A percentile compares a stretch with the other conserved stretches of the same genome.
Conservation (phyloP, 352 stramenopile genomes). For the Phytophthora pluvialis region DNA sequence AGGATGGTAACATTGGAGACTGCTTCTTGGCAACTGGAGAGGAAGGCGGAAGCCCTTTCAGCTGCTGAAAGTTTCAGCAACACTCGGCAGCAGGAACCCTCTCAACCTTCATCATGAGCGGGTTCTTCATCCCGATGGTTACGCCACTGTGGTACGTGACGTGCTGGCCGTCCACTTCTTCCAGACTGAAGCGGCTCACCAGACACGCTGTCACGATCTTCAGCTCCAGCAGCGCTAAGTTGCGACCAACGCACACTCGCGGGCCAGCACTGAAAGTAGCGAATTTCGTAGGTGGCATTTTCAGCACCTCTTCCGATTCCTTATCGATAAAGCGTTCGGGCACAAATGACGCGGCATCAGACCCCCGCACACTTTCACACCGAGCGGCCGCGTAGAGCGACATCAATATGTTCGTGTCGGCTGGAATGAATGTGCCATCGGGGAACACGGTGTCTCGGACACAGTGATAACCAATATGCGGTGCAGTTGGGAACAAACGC, state of each 20-base stretch:
- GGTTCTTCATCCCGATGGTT: constrained; percentile 44
- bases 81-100: background rate
- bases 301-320: constrained; percentile 16
- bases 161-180: constrained; percentile 25
- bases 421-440: constrained; percentile 50
- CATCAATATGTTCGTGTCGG: constrained; percentile 31
- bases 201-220: constrained; percentile 55
- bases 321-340: constrained; percentile 44
- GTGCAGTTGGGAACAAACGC: constrained; percentile 58
- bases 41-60: too few relatives aligned
- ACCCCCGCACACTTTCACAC: constrained; percentile 34
- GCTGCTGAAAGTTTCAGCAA: too few relatives aligned
- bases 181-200: constrained; percentile 53
- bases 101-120: constrained; percentile 29
- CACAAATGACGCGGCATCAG: constrained; percentile 37
- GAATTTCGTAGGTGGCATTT: constrained; percentile 21
- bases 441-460: constrained; percentile 52
- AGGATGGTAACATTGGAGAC: too few relatives aligned
- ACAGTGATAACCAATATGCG: constrained; percentile 51
- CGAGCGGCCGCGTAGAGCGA: constrained; percentile 39
- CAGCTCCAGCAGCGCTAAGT: constrained; percentile 69
- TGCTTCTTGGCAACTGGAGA: too few relatives aligned
- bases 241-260: constrained; percentile 28
- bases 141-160: constrained; percentile 44
- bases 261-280: constrained; percentile 33